Evolutionary conservation across 495 filamentous ascomycete genomes (phyloP), one percentile per base, ranked within the genome.

Genomic region (Penicillium ucsense): DNA sequence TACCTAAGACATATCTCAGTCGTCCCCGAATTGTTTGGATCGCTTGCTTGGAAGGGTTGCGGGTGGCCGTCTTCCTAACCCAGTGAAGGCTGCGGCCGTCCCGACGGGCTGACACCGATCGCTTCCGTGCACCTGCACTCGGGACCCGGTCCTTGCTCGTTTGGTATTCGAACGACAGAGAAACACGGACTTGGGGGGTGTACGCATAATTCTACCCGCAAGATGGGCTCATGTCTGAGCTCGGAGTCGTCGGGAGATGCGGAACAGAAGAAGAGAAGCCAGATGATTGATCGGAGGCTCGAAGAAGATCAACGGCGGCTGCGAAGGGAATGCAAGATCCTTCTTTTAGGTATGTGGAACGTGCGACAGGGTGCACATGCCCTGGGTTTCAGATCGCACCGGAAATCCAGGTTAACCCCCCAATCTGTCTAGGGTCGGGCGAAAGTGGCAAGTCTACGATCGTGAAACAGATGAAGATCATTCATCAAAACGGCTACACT

Each of bases 401-500:
- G 20, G 20, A 20, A 20, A 20, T 20, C 20, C 20, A 20, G 20
- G 20, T 20, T 20, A 20, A 20, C 20, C 20, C 20, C 45, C 6
- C 8, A 11, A 36, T 5, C 45, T 38, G 31, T 30, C 10, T 38
- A 98, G 92, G 92, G 35, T 96, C 92, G 48, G 92, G 92, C 49
- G 92, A 98, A 75, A 96, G 90, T 68, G 92, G 92, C 42, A 98
- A 98, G 68, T 96, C 92, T 41, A 98, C 92, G 4, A 96, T 97
- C 53, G 92, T 98, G 52, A 97, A 97, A 66, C 92, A 97, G 75
- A 98, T 97, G 92, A 98, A 98, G 70, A 97, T 98, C 59, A 97
- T 97, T 54, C 92, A 97, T 59, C 86, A 96, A 59, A 94, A 94
- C 68, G 92, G 92, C 48, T 98, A 97, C 65, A 85, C 86, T 3